Base-by-base conservation (phyloP, 23 red algal species). In the Gracilaria gracilis region DNA sequence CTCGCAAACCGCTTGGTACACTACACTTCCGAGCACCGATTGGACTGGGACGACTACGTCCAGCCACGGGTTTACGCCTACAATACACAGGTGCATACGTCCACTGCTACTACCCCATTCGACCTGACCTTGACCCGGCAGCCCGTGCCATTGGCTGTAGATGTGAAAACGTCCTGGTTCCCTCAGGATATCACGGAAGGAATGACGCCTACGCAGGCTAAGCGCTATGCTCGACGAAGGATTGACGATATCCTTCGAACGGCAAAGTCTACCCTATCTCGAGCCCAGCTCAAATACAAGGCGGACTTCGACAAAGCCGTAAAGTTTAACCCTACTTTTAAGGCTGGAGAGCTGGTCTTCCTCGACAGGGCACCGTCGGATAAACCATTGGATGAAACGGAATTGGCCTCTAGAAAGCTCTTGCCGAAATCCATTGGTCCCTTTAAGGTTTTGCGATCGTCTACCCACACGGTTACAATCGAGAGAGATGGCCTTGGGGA, bases 1-100 rank as follows among this genome's bases (percentile, higher is more conserved):
- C 36, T 89, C 19, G 4, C 58, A 4, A 31, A 77, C 47, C 8
- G 51, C 9, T 46, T 77, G 40, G 36, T 48, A 21, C 61, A 86
- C 34, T 86, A 86, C 59, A 57, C 32, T 55, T 38, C 61, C 54
- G 31, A 51, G 25, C 57, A 76, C 51, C 67, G 79, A 35, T 9
- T 33, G 35, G 27, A 77, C 20, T 89, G 86, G 67, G 86, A 89
- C 50, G 46, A 77, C 67, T 76, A 39, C 71, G 65, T 89, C 15
- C 15, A 47, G 25, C 48, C 86, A 28, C 5, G 79, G 29, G 57
- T 42, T 12, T 76, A 76, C 16, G 69, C 64, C 35, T 89, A 79
- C 44, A 89, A 89, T 39, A 79, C 65, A 9, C 85, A 62, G 51
- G 50, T 65, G 11, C 65, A 90, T 27, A 27, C 34, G 20, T 42